Base-by-base conservation (phyloP, 176 grass and related monocot species). In the Aechmea fasciata region DNA sequence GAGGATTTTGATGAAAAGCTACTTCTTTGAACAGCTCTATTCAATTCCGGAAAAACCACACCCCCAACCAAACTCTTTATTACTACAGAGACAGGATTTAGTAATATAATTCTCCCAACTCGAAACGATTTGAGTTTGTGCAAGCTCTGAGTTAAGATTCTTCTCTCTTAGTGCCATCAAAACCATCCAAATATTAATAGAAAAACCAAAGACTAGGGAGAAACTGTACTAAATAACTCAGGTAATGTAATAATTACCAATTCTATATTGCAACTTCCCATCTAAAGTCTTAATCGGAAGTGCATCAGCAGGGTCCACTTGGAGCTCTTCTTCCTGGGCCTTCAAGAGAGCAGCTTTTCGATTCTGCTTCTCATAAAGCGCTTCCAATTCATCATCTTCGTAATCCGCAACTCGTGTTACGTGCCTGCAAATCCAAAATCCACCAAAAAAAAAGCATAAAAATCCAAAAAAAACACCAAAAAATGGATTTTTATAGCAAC, bases 261-360 rank as follows among this genome's bases (percentile, higher is more conserved):
- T 90, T 48, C 85, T 87, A 50, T 83, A 97, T 74, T 90, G 79
- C 20, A 92, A 73, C 10, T 97, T 76, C 51, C 93, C 94, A 41
- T 87, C 68, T 70, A 97, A 79, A 20, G 82, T 87, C 77, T 90
- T 97, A 71, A 87, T 75, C 24, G 89, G 94, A 49, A 97, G 88
- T 12, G 88, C 88, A 61, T 96, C 83, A 49, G 92, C 86, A 3
- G 64, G 94, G 48, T 97, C 89, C 20, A 97, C 89, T 57, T 85
- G 86, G 26, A 81, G 52, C 23, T 79, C 79, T 3, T 80, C 68
- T 26, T 87, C 83, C 15, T 72, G 53, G 15, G 72, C 55, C 1
- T 75, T 68, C 66, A 64, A 54, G 1, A 73, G 71, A 18, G 76
- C 67, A 48, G 72, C 77, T 52, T 85, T 87, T 72, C 81, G 83